phyloP scores from a whole-genome alignment of 352 stramenopile species.

The Phytopythium boreale region DNA sequence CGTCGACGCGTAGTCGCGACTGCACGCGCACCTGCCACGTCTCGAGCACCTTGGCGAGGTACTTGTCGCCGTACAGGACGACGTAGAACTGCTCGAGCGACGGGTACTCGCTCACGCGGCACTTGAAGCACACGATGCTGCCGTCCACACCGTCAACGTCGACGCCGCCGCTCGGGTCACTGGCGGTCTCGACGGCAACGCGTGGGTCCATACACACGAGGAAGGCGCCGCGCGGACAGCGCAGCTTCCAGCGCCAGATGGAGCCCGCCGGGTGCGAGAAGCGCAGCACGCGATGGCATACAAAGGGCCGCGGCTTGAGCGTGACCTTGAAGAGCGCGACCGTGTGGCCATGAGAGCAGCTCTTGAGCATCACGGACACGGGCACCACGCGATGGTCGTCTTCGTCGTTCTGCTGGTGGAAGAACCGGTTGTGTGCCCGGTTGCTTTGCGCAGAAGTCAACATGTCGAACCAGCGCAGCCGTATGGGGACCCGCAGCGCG shows the following conservation, averaged over 20 bases:
- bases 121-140: constrained; percentile 67
- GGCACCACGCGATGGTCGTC: constrained; percentile 18
- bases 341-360: constrained; percentile 87
- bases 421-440: constrained; percentile 1
- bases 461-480: constrained; percentile 77
- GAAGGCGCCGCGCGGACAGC: constrained; percentile 43
- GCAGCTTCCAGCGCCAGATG: constrained; percentile 61
- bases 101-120: constrained; percentile 82
- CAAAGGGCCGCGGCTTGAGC: constrained; percentile 68
- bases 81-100: constrained; percentile 89
- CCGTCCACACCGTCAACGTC: constrained; percentile 13
- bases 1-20: constrained; percentile 75
- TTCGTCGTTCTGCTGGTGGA: not conserved
- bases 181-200: constrained; percentile 48
- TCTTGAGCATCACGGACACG: constrained; percentile 78
- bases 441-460: not conserved
- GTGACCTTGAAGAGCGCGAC: constrained; percentile 88
- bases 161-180: not conserved
- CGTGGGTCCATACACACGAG: constrained; percentile 70
- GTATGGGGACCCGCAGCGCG: constrained; percentile 81
- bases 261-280: constrained; percentile 54
- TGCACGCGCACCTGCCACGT: constrained; percentile 85
- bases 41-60: constrained; percentile 71
- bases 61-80: constrained; percentile 87
- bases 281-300: constrained; percentile 80